A percentile compares a stretch with the other conserved stretches of the same genome.
These are phyloP conservation scores for Mycena galopus DNA, from an alignment of 768 basidiomycete species.

Conservation along the genomic window DNA sequence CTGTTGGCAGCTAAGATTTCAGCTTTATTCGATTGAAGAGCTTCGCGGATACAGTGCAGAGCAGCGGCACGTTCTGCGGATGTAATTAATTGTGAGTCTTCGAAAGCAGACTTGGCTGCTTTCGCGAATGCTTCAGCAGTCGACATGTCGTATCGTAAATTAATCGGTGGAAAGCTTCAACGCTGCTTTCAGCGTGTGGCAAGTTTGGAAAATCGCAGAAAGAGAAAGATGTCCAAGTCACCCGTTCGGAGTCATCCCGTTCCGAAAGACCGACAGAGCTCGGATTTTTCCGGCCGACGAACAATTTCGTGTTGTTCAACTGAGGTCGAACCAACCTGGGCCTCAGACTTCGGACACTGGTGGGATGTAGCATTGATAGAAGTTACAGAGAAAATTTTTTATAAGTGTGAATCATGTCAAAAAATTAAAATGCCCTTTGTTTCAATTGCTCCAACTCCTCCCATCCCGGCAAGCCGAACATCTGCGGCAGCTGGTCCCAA, in stretches of 20 bases:
- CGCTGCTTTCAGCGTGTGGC: neutral
- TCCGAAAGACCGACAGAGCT: too few species aligned
- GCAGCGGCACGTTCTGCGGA: constrained; percentile 78
- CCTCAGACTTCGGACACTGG: too few species aligned
- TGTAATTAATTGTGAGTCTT: constrained; percentile 85
- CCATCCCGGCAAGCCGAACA: constrained; percentile 17
- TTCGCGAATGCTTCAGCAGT: constrained; percentile 75
- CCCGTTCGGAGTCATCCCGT: too few species aligned
- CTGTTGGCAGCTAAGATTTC: constrained; percentile 86
- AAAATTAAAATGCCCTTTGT: neutral
- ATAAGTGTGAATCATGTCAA: too few species aligned
- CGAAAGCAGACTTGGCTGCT: constrained; percentile 86
- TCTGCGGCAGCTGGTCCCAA: constrained; percentile 19
- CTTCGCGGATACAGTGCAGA: constrained; percentile 74
- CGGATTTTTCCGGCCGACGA: too few species aligned
- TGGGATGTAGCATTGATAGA: too few species aligned
- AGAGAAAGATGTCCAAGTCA: too few species aligned
- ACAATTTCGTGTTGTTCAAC: too few species aligned
- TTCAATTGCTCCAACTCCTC: constrained; percentile 11
- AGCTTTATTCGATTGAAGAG: constrained; percentile 73
- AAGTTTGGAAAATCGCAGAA: neutral
- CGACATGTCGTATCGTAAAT: constrained; percentile 21
- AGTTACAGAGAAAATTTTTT: too few species aligned
- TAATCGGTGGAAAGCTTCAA: neutral
- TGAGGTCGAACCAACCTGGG: too few species aligned